Evolutionary conservation across 108 stramenopile species (phyloP).

Genomic region (Epipyxis sp.): DNA sequence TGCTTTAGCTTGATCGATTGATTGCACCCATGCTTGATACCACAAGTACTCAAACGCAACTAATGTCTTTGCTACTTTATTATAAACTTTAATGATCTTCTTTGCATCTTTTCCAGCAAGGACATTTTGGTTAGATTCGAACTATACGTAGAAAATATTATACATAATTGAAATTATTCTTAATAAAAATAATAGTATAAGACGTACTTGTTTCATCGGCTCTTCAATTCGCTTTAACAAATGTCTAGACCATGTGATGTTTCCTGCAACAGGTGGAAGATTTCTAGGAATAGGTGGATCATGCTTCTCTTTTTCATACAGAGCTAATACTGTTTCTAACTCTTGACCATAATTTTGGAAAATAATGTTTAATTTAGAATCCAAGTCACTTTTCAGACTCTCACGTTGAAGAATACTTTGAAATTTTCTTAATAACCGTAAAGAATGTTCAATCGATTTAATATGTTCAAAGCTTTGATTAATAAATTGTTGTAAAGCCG

Average conservation of each 20-base stretch:
- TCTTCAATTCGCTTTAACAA: slow-evolving; percentile 82
- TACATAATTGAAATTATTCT: neutral
- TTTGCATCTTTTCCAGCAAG: slow-evolving; percentile 77
- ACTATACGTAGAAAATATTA: slow-evolving; percentile 34
- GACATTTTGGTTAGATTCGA: slow-evolving; percentile 74
- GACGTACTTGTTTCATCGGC: slow-evolving; percentile 67
- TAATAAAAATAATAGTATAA: neutral
- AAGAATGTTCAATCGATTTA: slow-evolving; percentile 73
- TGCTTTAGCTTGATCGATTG: slow-evolving; percentile 78
- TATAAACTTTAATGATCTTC: slow-evolving; percentile 83
- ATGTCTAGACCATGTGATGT: slow-evolving; percentile 80
- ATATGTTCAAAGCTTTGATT: slow-evolving; percentile 81
- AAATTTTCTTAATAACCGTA: slow-evolving; percentile 74
- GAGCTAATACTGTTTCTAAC: slow-evolving; percentile 81
- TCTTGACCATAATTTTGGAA: slow-evolving; percentile 84
- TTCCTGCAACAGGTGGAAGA: slow-evolving; percentile 79
- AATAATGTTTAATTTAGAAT: slow-evolving; percentile 78
- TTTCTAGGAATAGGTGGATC: slow-evolving; percentile 80
- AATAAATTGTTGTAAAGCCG: slow-evolving; percentile 67
- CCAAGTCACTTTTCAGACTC: slow-evolving; percentile 72
- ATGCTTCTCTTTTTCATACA: slow-evolving; percentile 82
- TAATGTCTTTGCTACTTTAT: slow-evolving; percentile 80
- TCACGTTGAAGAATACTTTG: slow-evolving; percentile 78
- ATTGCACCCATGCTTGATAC: slow-evolving; percentile 85
- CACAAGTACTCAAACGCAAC: slow-evolving; percentile 84